A percentile compares a stretch with the other conserved stretches of the same genome.
phyloP scores from a whole-genome alignment of 1,284 basidiomycete genomes.

The Naganishia cerealis region DNA sequence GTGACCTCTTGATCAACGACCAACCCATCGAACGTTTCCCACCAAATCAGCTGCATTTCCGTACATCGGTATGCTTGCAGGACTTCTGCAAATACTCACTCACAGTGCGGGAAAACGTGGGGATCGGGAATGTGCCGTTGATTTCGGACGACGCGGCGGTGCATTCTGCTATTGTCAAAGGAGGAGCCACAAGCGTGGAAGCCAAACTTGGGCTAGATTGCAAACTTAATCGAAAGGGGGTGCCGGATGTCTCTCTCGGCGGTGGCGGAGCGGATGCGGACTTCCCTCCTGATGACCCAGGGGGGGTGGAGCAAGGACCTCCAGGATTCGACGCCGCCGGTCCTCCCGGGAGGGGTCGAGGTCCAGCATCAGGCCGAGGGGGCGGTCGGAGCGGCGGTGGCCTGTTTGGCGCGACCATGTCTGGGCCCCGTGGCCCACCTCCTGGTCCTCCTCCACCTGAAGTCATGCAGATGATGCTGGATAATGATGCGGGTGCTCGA shows the following conservation, averaged over 20 bases:
- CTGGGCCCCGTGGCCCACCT: conserved; percentile 12
- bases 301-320: background rate
- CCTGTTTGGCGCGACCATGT: background rate
- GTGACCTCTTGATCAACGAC: conserved; percentile 67
- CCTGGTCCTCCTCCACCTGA: conserved; percentile 18
- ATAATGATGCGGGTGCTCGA: background rate
- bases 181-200: conserved; percentile 60
- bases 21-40: conserved; percentile 64
- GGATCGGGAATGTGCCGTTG: conserved; percentile 63
- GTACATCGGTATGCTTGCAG: conserved; percentile 75
- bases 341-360: conserved; percentile 2
- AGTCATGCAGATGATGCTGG: conserved; percentile 25
- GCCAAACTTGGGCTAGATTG: conserved; percentile 40
- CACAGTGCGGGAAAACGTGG: conserved; percentile 72
- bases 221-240: conserved; percentile 32
- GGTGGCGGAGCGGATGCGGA: conserved; percentile 21
- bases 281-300: conserved; percentile 18
- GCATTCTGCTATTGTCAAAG: conserved; percentile 63
- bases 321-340: conserved; percentile 1
- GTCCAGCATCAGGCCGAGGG: conserved; percentile 21
- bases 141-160: conserved; percentile 56
- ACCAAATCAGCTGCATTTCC: conserved; percentile 68
- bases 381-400: conserved; percentile 17
- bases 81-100: conserved; percentile 74
- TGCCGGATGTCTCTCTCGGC: conserved; percentile 27